Evolutionary conservation across 2,329 filamentous ascomycete genomes (phyloP).

Genomic region (Stagonosporopsis chrysanthemi): DNA sequence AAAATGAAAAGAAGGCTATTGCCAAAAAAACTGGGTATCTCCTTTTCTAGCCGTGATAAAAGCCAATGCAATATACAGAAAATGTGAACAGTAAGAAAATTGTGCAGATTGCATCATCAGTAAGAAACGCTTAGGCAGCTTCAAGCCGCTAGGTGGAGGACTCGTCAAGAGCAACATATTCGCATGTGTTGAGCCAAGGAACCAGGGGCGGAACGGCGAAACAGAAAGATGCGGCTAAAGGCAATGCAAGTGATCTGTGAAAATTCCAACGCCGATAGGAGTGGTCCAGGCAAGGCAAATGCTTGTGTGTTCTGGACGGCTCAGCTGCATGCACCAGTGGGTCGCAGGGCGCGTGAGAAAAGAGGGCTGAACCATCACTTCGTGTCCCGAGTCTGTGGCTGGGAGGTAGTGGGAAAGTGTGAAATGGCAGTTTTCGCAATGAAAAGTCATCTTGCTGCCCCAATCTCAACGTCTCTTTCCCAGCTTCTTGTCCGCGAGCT

Average conservation of each 20-base stretch:
- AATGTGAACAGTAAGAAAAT: neutral
- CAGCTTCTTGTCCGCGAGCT: constrained; percentile 1
- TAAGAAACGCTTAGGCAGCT: neutral
- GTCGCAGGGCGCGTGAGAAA: neutral
- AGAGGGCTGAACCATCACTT: neutral
- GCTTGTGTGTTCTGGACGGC: neutral
- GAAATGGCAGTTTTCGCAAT: neutral
- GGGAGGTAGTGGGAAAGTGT: no score
- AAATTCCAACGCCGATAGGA: neutral
- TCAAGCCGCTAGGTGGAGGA: constrained; percentile 2
- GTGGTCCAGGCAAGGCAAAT: neutral
- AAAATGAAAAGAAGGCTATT: neutral
- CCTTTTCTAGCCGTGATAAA: neutral
- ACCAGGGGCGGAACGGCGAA: neutral
- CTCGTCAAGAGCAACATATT: neutral
- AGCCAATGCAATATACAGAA: neutral
- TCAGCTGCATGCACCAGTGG: neutral
- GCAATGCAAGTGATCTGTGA: neutral
- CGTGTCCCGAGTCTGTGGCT: no score
- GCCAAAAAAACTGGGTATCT: constrained; percentile 6
- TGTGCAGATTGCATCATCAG: neutral
- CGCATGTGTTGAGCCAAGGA: constrained; percentile 1
- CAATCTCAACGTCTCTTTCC: constrained; percentile 20
- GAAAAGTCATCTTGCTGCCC: constrained; percentile 1
- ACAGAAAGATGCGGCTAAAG: neutral